Percentiles rank a stretch among this genome's conserved stretches.
Conservation (phyloP, 2,329 filamentous ascomycete genomes). For the Clathrospora elynae region DNA sequence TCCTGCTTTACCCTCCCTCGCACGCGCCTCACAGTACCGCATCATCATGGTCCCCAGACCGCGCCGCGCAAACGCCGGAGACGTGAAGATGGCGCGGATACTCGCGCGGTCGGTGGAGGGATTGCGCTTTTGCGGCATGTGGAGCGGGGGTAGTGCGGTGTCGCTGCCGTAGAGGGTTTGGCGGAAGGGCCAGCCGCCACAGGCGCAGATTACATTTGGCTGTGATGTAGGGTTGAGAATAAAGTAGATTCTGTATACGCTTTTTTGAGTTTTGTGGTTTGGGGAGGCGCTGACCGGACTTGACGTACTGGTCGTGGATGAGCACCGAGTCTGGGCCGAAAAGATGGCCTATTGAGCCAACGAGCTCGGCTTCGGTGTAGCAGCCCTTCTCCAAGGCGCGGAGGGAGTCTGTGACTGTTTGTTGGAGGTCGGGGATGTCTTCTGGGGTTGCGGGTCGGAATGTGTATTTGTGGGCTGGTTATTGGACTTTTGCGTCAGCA, state of each 20-base stretch:
- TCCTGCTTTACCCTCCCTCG: conserved; percentile 21
- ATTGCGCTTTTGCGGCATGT: conserved; percentile 40
- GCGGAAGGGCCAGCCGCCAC: conserved; percentile 46
- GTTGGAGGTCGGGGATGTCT: conserved; percentile 40
- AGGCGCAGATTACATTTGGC: conserved; percentile 37
- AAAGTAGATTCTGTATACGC: conserved; percentile 36
- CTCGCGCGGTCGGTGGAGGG: conserved; percentile 37
- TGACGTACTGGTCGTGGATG: conserved; percentile 34
- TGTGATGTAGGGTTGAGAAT: conserved; percentile 34
- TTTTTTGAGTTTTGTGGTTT: conserved; percentile 4
- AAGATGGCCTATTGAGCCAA: conserved; percentile 45
- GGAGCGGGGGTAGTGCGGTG: conserved; percentile 35
- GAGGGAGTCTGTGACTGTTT: conserved; percentile 38
- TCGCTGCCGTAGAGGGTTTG: conserved; percentile 44
- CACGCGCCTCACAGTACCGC: conserved; percentile 42
- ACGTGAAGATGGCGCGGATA: conserved; percentile 46
- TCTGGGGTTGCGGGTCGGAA: conserved; percentile 37
- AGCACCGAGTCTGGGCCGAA: conserved; percentile 46
- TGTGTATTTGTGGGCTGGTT: conserved; percentile 38
- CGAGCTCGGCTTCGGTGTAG: conserved; percentile 43
- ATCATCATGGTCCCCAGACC: conserved; percentile 48
- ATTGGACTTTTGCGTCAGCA: conserved; percentile 39
- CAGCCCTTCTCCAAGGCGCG: conserved; percentile 33
- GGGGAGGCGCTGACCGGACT: neutral
- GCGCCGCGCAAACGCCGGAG: conserved; percentile 34